Evolutionary conservation across 768 basidiomycete genomes (phyloP).

Genomic region (Aureoboletus auriporus): DNA sequence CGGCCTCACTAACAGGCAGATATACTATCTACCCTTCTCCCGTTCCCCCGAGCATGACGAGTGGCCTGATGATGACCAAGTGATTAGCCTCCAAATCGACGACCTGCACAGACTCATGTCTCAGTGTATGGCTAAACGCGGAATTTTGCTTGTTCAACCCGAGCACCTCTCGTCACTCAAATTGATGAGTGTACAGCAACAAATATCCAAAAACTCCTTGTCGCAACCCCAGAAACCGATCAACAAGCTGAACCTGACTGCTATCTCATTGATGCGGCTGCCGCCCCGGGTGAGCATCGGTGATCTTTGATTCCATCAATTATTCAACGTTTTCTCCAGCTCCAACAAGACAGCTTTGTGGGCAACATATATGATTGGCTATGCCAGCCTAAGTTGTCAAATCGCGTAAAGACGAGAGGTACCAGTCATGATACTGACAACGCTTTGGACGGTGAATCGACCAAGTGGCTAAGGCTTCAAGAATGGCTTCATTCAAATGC

Average conservation of each 20-base stretch:
- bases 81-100: no score
- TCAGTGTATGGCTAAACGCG: constrained; percentile 22
- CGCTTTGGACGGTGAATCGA: not conserved
- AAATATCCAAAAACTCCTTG: constrained; percentile 14
- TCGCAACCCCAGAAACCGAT: constrained; percentile 1
- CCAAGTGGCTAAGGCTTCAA: constrained; percentile 12
- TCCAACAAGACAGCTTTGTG: not conserved
- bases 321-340: not conserved
- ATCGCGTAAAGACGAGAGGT: no score
- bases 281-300: no score
- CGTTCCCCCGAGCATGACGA: constrained; percentile 18
- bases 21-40: not conserved
- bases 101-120: constrained; percentile 28
- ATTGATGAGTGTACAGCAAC: not conserved
- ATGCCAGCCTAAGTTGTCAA: no score
- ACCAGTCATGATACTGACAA: no score
- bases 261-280: no score
- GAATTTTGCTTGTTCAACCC: not conserved
- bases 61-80: no score
- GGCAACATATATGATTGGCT: not conserved
- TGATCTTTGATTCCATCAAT: no score
- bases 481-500: constrained; percentile 11
- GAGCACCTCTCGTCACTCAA: not conserved
- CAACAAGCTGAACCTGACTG: not conserved
- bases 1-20: no score